Evolutionary conservation across 495 filamentous ascomycete genomes (phyloP).

Genomic region (Schizothecium vesticola): DNA sequence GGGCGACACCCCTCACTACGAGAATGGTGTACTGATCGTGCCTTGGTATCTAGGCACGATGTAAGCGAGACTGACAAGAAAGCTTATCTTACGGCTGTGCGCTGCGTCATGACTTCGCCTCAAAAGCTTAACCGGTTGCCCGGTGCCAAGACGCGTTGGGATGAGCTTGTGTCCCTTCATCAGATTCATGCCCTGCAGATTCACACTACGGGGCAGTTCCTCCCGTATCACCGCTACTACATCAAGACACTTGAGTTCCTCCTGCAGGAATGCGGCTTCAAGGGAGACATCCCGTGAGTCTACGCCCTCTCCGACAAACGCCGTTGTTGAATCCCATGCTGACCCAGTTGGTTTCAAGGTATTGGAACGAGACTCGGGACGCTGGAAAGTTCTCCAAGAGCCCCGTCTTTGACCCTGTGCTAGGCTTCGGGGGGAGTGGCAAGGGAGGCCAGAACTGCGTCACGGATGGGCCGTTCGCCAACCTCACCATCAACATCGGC

Average conservation of each 20-base stretch:
- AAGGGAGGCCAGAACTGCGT: constrained; percentile 29
- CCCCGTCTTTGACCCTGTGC: constrained; percentile 27
- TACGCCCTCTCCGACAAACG: background rate
- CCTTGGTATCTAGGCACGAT: background rate
- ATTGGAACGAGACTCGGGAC: constrained; percentile 44
- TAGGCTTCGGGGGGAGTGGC: constrained; percentile 44
- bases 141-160: constrained; percentile 35
- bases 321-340: background rate
- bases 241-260: constrained; percentile 39
- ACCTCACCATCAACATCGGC: constrained; percentile 28
- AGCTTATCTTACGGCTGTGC: background rate
- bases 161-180: constrained; percentile 34
- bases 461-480: constrained; percentile 40
- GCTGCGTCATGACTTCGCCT: constrained; percentile 4
- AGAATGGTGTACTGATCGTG: background rate
- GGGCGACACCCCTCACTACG: background rate
- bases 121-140: constrained; percentile 12
- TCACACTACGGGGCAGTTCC: constrained; percentile 32
- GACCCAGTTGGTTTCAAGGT: constrained; percentile 23
- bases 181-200: constrained; percentile 33
- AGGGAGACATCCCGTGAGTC: constrained; percentile 16
- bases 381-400: constrained; percentile 32
- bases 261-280: constrained; percentile 43
- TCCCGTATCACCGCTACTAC: constrained; percentile 50
- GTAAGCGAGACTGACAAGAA: background rate